These are phyloP conservation scores for Pichia sorboxylosa DNA, from an alignment of 1,139 yeast species.

Conservation along the genomic window DNA sequence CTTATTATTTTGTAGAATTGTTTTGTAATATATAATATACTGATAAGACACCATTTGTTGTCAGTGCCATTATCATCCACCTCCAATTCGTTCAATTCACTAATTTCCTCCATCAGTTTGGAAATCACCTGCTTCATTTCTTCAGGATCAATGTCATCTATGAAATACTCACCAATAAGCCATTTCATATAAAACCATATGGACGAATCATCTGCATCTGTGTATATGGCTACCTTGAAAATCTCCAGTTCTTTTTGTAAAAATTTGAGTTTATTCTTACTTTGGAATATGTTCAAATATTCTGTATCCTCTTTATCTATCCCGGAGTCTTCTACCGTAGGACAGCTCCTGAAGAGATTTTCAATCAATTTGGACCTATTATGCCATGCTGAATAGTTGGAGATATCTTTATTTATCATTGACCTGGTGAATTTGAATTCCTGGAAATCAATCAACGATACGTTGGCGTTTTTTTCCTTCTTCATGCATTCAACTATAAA, in stretches of 20 bases:
- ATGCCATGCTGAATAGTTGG: constrained; percentile 96
- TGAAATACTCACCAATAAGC: constrained; percentile 51
- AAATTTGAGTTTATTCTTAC: constrained; percentile 22
- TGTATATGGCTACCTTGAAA: constrained; percentile 74
- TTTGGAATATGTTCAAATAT: constrained; percentile 16
- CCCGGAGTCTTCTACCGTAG: constrained; percentile 9
- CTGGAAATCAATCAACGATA: constrained; percentile 18
- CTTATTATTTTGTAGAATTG: no score
- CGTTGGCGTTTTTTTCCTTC: constrained; percentile 16
- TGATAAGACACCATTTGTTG: constrained; percentile 60
- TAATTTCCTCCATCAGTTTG: constrained; percentile 24
- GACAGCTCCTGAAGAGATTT: constrained; percentile 28
- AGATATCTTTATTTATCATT: constrained; percentile 71
- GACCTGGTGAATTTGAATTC: constrained; percentile 73
- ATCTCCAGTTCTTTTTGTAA: constrained; percentile 51
- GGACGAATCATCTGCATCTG: constrained; percentile 90
- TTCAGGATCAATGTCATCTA: constrained; percentile 17
- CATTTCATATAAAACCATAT: constrained; percentile 85
- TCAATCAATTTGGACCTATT: constrained; percentile 67
- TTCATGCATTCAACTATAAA: constrained; percentile 43
- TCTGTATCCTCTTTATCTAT: constrained; percentile 12
- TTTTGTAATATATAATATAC: constrained; percentile 30
- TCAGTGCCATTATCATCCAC: constrained; percentile 45
- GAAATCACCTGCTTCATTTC: constrained; percentile 16
- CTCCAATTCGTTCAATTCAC: constrained; percentile 50